These are phyloP conservation scores for Camellia sinensis DNA, from an alignment of 148 eudicot species.

Conservation along the genomic window DNA sequence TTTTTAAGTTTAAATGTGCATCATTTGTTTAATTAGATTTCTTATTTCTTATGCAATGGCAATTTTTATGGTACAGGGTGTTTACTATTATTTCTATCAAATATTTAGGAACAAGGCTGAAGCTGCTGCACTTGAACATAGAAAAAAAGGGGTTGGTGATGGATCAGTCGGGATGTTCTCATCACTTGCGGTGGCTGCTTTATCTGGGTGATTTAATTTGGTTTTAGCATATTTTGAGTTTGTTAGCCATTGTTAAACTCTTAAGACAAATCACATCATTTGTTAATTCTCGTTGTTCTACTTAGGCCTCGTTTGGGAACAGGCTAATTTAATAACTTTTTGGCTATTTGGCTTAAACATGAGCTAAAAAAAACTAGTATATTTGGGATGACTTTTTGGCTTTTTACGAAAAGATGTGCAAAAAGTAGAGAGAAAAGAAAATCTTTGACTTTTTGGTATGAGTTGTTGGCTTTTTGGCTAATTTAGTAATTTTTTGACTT, in stretches of 20 bases:
- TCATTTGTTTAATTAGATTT: conserved; percentile 15
- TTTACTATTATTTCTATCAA: conserved; percentile 99
- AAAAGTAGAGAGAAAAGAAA: too few relatives aligned
- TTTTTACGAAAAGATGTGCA: too few relatives aligned
- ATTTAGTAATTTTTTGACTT: neutral
- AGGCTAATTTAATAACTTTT: neutral
- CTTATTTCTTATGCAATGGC: conserved; percentile 39
- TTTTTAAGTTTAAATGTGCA: neutral
- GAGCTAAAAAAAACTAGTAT: too few relatives aligned
- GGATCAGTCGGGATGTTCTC: conserved; percentile 98
- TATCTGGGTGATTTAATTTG: conserved; percentile 69
- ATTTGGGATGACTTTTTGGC: too few relatives aligned
- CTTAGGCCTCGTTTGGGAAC: too few relatives aligned
- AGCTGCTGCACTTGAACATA: conserved; percentile 69
- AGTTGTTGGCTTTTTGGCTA: neutral
- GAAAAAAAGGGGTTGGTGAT: conserved; percentile 78
- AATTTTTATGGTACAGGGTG: conserved; percentile 84
- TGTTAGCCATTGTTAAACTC: neutral
- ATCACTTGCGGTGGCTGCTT: conserved; percentile 88
- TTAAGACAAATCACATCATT: neutral
- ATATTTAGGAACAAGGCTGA: conserved; percentile 94
- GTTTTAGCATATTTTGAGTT: neutral
- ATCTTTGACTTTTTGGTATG: too few relatives aligned
- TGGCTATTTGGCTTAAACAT: neutral
- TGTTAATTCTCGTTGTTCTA: neutral